phyloP scores from a whole-genome alignment of 2,329 filamentous ascomycete genomes.

The Nemania abortiva region DNA sequence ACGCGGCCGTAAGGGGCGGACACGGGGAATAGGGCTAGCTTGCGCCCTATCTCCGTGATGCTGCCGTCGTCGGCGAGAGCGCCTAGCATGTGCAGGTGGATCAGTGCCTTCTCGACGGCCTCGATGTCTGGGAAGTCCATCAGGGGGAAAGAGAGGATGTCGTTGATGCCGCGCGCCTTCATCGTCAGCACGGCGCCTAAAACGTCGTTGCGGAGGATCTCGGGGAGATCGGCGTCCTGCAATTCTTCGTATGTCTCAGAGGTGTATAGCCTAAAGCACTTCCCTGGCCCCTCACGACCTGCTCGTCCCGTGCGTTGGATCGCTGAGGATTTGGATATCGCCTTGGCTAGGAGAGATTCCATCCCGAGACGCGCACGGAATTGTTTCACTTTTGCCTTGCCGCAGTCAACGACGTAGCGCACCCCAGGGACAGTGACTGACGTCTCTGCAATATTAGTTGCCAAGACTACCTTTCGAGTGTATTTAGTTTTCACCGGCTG shows the following conservation, averaged over 20 bases:
- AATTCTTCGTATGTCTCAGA: slow-evolving; percentile 78
- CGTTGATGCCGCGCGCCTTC: slow-evolving; percentile 88
- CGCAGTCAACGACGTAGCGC: slow-evolving; percentile 89
- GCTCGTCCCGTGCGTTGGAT: slow-evolving; percentile 93
- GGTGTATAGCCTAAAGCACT: slow-evolving; percentile 91
- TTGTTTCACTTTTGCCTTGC: slow-evolving; percentile 94
- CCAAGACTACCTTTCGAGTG: slow-evolving; percentile 89
- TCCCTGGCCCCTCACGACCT: slow-evolving; percentile 89
- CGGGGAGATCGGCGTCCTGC: slow-evolving; percentile 81
- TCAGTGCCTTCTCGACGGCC: slow-evolving; percentile 82
- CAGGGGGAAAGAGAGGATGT: slow-evolving; percentile 85
- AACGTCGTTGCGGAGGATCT: slow-evolving; percentile 91
- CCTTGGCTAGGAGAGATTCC: slow-evolving; percentile 89
- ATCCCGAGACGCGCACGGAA: slow-evolving; percentile 87
- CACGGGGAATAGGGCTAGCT: slow-evolving; percentile 86
- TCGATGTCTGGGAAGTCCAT: slow-evolving; percentile 84
- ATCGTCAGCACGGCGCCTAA: slow-evolving; percentile 89
- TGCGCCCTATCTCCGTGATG: slow-evolving; percentile 79
- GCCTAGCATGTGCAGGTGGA: slow-evolving; percentile 82
- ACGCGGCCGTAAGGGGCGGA: slow-evolving; percentile 85
- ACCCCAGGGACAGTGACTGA: slow-evolving; percentile 96
- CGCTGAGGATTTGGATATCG: slow-evolving; percentile 92
- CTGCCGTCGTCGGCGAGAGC: slow-evolving; percentile 78
- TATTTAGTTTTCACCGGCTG: slow-evolving; percentile 75
- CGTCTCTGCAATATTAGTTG: slow-evolving; percentile 98